Conservation (phyloP, 306 rosid genomes). For the Astragalus membranaceus region DNA sequence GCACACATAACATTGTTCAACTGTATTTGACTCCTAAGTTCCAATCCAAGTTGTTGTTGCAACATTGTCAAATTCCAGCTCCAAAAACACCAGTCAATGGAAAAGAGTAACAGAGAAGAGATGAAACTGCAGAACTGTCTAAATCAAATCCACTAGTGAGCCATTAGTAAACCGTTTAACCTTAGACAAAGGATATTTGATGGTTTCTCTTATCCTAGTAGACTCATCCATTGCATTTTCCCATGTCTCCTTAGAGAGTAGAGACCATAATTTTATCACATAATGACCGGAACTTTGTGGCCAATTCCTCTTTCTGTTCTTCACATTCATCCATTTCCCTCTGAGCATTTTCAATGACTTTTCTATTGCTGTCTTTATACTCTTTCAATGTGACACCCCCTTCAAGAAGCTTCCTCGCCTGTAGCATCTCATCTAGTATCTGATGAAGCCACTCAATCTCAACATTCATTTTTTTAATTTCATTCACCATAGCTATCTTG, state of each 20-base stretch:
- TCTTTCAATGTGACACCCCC: background rate
- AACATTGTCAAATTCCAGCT: no score
- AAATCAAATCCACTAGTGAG: constrained; percentile 4
- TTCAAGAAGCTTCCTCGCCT: background rate
- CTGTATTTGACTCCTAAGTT: no score
- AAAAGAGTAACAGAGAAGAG: no score
- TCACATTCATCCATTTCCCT: background rate
- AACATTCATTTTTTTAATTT: background rate
- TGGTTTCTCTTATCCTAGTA: background rate
- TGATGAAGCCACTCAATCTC: constrained; percentile 6
- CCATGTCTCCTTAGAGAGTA: background rate
- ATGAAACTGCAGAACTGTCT: background rate
- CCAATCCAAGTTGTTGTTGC: no score
- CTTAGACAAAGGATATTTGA: background rate
- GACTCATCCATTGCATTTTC: background rate
- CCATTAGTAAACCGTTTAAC: background rate
- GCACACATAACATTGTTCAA: no score
- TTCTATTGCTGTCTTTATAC: background rate
- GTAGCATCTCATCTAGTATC: background rate
- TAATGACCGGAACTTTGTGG: background rate
- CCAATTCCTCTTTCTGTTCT: background rate
- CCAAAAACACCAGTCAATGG: no score
- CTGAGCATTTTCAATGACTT: background rate
- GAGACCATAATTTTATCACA: background rate
- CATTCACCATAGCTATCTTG: background rate